Evolutionary conservation across 352 stramenopile species (phyloP).

Genomic region (Pythium dissotocum): DNA sequence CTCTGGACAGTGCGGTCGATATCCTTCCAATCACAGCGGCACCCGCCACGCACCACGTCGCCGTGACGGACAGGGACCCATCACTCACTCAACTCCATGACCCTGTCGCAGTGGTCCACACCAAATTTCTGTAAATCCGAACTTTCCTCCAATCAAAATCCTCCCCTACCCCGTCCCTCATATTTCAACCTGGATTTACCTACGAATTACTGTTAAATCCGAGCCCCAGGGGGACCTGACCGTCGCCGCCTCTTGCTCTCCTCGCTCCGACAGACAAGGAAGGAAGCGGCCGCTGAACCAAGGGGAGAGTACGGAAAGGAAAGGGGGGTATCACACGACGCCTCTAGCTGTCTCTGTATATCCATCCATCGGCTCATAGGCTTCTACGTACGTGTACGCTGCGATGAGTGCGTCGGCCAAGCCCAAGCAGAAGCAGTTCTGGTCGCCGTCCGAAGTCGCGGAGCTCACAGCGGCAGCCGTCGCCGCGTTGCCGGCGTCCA

Average conservation of each 20-base stretch:
- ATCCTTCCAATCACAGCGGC: background rate
- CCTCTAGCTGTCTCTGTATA: background rate
- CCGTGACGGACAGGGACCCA: background rate
- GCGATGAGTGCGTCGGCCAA: constrained; percentile 18
- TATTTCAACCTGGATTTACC: constrained; percentile 2
- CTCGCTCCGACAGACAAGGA: constrained; percentile 7
- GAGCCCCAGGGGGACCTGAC: background rate
- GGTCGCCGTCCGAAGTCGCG: constrained; percentile 73
- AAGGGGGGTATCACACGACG: background rate
- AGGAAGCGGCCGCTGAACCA: constrained; percentile 8
- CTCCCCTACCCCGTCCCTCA: constrained; percentile 12
- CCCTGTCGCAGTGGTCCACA: constrained; percentile 7
- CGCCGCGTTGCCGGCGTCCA: constrained; percentile 60
- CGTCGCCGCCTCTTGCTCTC: constrained; percentile 10
- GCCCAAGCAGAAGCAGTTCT: constrained; percentile 64
- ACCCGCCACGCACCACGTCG: background rate
- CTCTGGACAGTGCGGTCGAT: background rate
- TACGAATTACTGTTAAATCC: constrained; percentile 1
- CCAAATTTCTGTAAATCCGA: constrained; percentile 7
- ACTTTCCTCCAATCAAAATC: constrained; percentile 15
- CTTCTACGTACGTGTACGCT: background rate
- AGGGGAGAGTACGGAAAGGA: background rate
- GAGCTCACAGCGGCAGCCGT: constrained; percentile 76
- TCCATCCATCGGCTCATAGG: too few relatives aligned
- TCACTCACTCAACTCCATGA: constrained; percentile 12